Percentiles rank a stretch among this genome's conserved stretches.
phyloP scores from a whole-genome alignment of 73 alveolate genomes.

The Paramecium tetraurelia region DNA sequence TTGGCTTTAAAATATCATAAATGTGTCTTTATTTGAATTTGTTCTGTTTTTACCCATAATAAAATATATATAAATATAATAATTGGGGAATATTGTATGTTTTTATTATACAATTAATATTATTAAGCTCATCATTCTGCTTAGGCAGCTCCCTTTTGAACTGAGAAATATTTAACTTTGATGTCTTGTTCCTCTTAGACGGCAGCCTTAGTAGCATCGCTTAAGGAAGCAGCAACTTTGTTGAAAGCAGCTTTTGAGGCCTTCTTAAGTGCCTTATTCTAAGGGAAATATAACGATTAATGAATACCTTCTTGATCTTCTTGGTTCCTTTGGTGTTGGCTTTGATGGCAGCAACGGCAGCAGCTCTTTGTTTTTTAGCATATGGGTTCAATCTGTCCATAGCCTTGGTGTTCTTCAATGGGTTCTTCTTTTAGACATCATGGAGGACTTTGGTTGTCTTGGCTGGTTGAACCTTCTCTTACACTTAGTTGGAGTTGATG shows the following conservation, averaged over 20 bases:
- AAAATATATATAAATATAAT: background rate
- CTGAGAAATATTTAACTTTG: conserved; percentile 33
- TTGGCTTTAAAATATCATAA: background rate
- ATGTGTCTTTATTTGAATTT: background rate
- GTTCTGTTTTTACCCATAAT: background rate
- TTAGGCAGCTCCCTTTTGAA: background rate
- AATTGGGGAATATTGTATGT: background rate
- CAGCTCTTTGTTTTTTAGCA: conserved; percentile 57
- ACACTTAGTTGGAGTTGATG: conserved; percentile 84
- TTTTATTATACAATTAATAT: background rate
- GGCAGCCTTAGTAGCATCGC: conserved; percentile 9
- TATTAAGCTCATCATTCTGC: background rate
- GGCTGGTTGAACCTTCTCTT: conserved; percentile 73
- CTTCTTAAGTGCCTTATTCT: conserved; percentile 26
- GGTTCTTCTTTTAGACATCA: conserved; percentile 75
- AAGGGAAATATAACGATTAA: background rate
- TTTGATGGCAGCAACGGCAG: background rate
- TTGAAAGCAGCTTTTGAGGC: background rate
- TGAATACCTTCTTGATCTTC: conserved; percentile 41
- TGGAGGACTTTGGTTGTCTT: conserved; percentile 56
- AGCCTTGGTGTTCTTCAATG: conserved; percentile 75
- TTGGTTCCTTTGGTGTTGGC: background rate
- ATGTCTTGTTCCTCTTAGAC: conserved; percentile 22
- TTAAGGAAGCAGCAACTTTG: background rate
- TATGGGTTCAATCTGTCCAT: conserved; percentile 81